Base-by-base conservation (phyloP, 495 filamentous ascomycete species). In the Penicillium maclennaniae region DNA sequence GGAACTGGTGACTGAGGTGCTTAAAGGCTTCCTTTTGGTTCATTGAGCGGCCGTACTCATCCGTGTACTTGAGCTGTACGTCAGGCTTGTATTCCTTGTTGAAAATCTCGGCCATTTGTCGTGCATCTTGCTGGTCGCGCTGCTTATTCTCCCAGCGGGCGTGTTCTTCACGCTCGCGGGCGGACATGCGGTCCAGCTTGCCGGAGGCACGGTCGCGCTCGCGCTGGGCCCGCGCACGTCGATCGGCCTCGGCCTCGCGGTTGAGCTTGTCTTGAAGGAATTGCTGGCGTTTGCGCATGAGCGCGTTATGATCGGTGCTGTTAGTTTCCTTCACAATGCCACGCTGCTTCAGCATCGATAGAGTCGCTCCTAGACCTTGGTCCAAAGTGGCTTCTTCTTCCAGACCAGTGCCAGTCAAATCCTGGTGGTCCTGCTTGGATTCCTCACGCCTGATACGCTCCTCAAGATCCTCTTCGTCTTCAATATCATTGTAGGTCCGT, bases 1-100 rank as follows among this genome's bases (percentile, higher is more conserved):
- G 93, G 83, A 98, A 98, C 69, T 95, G 88, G 72, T 98, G 93
- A 61, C 84, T 90, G 42, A 97, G 77, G 65, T 97, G 83, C 76
- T 91, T 91, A 78, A 97, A 98, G 1, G 93, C 93, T 71, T 98
- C 93, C 76, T 97, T 98, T 64, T 87, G 83, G 59, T 86, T 86
- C 81, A 98, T 88, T 44, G 76, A 71, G 25, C 93, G 83, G 6
- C 93, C 93, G 62, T 82, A 83, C 45, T 91, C 91, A 65, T 97
- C 93, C 49, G 88, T 82, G 53, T 98, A 97, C 69, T 87, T 88
- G 51, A 98, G 79, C 65, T 95, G 82, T 23, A 98, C 84, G 62
- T 87, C 85, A 3, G 93, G 93, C 69, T 88, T 89, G 73, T 97
- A 98, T 49, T 90, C 83, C 46, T 83, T 81, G 60, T 85, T 86